phyloP scores from a whole-genome alignment of 768 basidiomycete genomes.

The Mycena chlorophos region DNA sequence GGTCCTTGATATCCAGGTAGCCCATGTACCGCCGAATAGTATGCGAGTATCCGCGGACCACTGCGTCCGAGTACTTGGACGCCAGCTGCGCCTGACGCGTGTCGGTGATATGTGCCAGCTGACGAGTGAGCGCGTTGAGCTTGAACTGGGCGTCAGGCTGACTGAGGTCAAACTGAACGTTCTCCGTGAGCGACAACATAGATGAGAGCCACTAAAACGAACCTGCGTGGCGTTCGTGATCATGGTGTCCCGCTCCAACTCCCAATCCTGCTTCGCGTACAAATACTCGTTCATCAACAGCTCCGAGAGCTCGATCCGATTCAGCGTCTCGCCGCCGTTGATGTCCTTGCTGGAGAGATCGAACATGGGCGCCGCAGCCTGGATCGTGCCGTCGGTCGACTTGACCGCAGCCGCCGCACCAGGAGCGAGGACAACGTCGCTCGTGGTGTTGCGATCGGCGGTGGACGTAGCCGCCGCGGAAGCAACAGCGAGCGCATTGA shows the following conservation, averaged over 20 bases:
- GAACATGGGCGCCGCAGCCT: conserved; percentile 10
- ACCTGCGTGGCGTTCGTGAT: conserved; percentile 22
- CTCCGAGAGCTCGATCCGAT: conserved; percentile 29
- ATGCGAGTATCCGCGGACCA: conserved; percentile 31
- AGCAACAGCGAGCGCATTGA: background rate
- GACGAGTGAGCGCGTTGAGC: conserved; percentile 26
- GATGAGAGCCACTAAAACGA: background rate
- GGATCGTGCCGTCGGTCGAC: background rate
- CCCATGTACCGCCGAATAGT: conserved; percentile 29
- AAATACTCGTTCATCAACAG: conserved; percentile 31
- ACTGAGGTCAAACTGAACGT: conserved; percentile 2
- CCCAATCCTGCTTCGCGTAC: conserved; percentile 30
- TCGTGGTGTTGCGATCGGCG: too few relatives aligned
- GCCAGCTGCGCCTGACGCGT: conserved; percentile 29
- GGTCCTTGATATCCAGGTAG: conserved; percentile 27
- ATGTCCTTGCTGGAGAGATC: conserved; percentile 6
- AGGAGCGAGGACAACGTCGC: too few relatives aligned
- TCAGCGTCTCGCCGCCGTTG: conserved; percentile 15
- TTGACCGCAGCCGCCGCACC: background rate
- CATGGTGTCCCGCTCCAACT: conserved; percentile 28
- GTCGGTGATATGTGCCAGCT: conserved; percentile 28
- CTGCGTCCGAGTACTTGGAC: conserved; percentile 29
- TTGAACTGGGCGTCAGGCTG: conserved; percentile 4
- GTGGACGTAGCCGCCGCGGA: too few relatives aligned
- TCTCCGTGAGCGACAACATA: background rate